Evolutionary conservation across 163 green algal genomes (phyloP).

Genomic region (Coccomyxa subellipsoidea): DNA sequence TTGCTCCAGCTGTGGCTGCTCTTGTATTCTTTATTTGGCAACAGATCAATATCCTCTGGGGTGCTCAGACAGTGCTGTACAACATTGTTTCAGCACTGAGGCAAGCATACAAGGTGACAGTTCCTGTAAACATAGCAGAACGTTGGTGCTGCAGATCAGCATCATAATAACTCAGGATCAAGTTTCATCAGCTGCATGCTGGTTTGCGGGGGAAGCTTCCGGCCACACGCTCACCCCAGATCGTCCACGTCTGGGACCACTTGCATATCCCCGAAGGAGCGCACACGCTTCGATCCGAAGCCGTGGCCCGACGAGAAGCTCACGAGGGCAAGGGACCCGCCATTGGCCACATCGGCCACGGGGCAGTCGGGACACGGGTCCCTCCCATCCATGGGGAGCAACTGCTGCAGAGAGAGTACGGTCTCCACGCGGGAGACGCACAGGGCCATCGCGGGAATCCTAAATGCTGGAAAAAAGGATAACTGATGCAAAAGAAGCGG

Average conservation of each 20-base stretch:
- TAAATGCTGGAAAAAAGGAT: neutral
- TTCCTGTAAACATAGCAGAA: too few species aligned
- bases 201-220: neutral
- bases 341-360: neutral
- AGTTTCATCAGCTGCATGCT: neutral
- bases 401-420: neutral
- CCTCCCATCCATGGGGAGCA: neutral
- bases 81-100: too few species aligned
- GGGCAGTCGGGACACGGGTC: neutral
- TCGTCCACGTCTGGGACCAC: slow-evolving; percentile 9
- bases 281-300: neutral
- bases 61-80: too few species aligned
- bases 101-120: too few species aligned
- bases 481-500: neutral
- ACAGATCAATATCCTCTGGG: too few species aligned
- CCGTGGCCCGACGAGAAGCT: neutral
- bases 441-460: neutral
- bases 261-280: neutral
- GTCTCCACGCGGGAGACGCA: slow-evolving; percentile 5
- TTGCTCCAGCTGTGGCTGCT: too few species aligned
- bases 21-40: too few species aligned
- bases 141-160: too few species aligned
- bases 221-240: neutral
- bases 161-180: too few species aligned
- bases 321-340: neutral